Percentiles rank a stretch among this genome's conserved stretches.
phyloP scores from a whole-genome alignment of 2,329 filamentous ascomycete species.

The Neonectria neomacrospora region DNA sequence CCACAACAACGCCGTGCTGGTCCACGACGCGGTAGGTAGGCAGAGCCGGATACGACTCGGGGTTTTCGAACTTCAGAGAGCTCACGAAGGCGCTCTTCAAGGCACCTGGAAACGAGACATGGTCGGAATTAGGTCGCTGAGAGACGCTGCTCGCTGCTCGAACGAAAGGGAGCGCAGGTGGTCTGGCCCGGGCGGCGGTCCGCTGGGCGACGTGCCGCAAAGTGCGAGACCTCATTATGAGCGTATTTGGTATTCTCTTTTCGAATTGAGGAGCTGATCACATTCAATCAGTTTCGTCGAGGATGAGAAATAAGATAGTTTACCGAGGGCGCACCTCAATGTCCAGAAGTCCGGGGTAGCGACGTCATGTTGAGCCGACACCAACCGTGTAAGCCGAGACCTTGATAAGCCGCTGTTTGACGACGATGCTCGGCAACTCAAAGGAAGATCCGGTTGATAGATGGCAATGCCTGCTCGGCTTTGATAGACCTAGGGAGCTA shows the following conservation, averaged over 20 bases:
- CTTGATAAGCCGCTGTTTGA: slow-evolving; percentile 43
- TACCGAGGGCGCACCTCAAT: slow-evolving; percentile 39
- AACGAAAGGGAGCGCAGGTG: slow-evolving; percentile 37
- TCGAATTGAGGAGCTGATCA: slow-evolving; percentile 13
- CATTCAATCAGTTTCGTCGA: slow-evolving; percentile 24
- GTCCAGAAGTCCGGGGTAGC: slow-evolving; percentile 36
- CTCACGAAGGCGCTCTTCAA: slow-evolving; percentile 93
- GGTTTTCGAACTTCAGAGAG: slow-evolving; percentile 79
- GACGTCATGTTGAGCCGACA: slow-evolving; percentile 49
- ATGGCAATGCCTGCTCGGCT: neutral
- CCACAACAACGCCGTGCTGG: slow-evolving; percentile 85
- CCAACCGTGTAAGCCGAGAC: slow-evolving; percentile 45
- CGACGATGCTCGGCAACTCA: slow-evolving; percentile 36
- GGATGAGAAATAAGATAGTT: slow-evolving; percentile 24
- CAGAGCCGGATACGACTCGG: slow-evolving; percentile 78
- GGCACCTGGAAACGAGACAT: slow-evolving; percentile 88
- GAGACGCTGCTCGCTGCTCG: slow-evolving; percentile 62
- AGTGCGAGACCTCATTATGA: slow-evolving; percentile 50
- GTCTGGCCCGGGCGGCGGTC: slow-evolving; percentile 40
- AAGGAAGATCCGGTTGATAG: slow-evolving; percentile 14
- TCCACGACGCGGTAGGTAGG: slow-evolving; percentile 93
- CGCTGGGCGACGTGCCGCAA: slow-evolving; percentile 46
- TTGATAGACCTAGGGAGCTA: neutral
- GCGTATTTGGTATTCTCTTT: slow-evolving; percentile 10
- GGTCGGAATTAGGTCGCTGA: slow-evolving; percentile 65